A percentile compares a stretch with the other conserved stretches of the same genome.
phyloP scores from a whole-genome alignment of 2,329 filamentous ascomycete species.

The Talaromyces amestolkiae region DNA sequence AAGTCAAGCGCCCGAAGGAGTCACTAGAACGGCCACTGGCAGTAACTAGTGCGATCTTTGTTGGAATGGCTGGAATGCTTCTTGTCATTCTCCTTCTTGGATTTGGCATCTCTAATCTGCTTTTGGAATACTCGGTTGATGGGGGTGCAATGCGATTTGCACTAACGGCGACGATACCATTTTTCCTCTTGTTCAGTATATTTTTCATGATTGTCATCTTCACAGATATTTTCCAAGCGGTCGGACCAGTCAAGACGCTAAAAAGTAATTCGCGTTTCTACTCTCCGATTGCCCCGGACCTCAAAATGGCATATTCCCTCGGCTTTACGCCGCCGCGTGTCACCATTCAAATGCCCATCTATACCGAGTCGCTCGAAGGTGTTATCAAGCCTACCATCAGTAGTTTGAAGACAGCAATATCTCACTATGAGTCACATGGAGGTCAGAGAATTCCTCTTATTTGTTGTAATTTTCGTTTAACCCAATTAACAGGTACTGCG shows the following conservation, averaged over 20 bases:
- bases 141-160: conserved; percentile 31
- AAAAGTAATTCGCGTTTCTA: conserved; percentile 48
- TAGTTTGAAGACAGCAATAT: conserved; percentile 57
- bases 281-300: conserved; percentile 31
- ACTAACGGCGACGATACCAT: conserved; percentile 33
- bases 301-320: conserved; percentile 21
- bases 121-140: conserved; percentile 41
- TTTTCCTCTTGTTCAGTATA: conserved; percentile 40
- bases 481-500: conserved; percentile 42
- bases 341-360: conserved; percentile 83
- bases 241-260: conserved; percentile 50
- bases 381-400: conserved; percentile 62
- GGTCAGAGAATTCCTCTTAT: conserved; percentile 2
- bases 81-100: conserved; percentile 42
- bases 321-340: conserved; percentile 38
- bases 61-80: conserved; percentile 40
- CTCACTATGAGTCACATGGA: conserved; percentile 50
- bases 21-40: conserved; percentile 45
- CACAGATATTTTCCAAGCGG: conserved; percentile 51
- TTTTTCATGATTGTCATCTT: conserved; percentile 53
- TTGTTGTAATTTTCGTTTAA: conserved; percentile 17
- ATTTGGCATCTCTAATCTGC: conserved; percentile 39
- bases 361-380: conserved; percentile 74
- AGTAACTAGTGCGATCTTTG: conserved; percentile 39
- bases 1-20: conserved; percentile 31